Conservation (phyloP, 108 stramenopile species). For the Pseudonitzschia multistriata region DNA sequence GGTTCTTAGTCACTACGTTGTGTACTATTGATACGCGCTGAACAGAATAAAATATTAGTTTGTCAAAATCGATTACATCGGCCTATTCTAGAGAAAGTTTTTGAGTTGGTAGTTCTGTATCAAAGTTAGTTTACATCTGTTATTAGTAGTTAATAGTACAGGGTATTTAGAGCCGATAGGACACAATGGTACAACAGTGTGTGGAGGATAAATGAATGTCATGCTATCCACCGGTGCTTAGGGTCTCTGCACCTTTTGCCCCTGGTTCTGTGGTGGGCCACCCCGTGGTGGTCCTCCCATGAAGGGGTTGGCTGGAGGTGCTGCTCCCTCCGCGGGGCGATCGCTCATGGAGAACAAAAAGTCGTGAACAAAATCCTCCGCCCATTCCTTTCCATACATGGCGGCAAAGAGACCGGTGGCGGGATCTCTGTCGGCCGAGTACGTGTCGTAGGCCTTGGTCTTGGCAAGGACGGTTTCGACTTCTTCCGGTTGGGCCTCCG, state of each 20-base stretch:
- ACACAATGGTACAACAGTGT: not conserved
- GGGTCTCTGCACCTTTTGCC: not conserved
- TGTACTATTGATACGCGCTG: no score
- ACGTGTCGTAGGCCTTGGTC: slow-evolving; percentile 91
- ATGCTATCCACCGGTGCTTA: not conserved
- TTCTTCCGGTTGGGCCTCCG: slow-evolving; percentile 37
- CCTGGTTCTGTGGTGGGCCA: not conserved
- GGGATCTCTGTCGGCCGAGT: slow-evolving; percentile 91
- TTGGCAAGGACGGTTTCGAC: slow-evolving; percentile 51
- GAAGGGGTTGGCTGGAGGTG: slow-evolving; percentile 25
- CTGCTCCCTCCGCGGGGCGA: slow-evolving; percentile 22
- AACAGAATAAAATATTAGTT: no score
- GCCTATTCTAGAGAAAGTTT: no score
- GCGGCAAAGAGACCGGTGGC: slow-evolving; percentile 91
- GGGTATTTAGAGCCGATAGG: not conserved
- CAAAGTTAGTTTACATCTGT: no score
- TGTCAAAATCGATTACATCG: no score
- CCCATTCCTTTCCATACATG: slow-evolving; percentile 94
- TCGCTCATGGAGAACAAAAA: slow-evolving; percentile 87
- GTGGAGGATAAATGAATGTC: not conserved
- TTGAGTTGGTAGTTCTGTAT: no score
- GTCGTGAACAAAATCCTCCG: slow-evolving; percentile 86
- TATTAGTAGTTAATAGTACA: no score
- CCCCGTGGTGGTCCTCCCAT: slow-evolving; percentile 26
- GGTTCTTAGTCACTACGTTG: no score